Evolutionary conservation across 192 early-diverging fungal species (phyloP).

Genomic region (Coemansia sp.): DNA sequence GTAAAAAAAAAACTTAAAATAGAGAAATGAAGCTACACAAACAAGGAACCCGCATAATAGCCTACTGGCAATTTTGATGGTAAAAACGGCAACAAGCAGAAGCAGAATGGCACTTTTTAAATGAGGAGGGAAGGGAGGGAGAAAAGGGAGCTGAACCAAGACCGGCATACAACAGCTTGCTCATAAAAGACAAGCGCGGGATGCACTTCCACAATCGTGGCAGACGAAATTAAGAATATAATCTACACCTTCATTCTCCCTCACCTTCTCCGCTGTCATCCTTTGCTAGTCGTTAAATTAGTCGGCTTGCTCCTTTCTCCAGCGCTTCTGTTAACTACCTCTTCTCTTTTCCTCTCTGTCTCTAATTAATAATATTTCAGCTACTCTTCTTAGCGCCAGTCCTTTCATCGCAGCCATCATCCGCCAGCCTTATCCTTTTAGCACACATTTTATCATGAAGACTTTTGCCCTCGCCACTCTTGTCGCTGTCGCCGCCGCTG

Average conservation of each 20-base stretch:
- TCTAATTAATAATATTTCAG: not conserved
- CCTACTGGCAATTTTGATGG: no score
- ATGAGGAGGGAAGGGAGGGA: slow-evolving; percentile 10
- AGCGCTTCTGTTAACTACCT: not conserved
- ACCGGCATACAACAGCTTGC: not conserved
- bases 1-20: not conserved
- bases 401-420: not conserved
- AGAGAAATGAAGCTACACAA: not conserved
- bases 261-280: not conserved
- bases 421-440: not conserved
- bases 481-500: slow-evolving; percentile 18
- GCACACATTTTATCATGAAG: slow-evolving; percentile 28
- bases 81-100: not conserved
- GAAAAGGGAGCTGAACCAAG: slow-evolving; percentile 4
- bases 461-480: slow-evolving; percentile 21
- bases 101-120: slow-evolving; percentile 1
- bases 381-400: not conserved
- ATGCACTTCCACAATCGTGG: not conserved
- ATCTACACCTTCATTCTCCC: not conserved
- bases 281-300: slow-evolving; percentile 6
- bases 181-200: slow-evolving; percentile 12
- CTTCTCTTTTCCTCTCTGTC: not conserved
- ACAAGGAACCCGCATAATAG: not conserved
- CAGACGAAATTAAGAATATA: not conserved
- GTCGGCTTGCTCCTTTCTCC: not conserved